These are phyloP conservation scores for Cytospora paraplurivora DNA, from an alignment of 2,329 filamentous ascomycete genomes.

Conservation along the genomic window DNA sequence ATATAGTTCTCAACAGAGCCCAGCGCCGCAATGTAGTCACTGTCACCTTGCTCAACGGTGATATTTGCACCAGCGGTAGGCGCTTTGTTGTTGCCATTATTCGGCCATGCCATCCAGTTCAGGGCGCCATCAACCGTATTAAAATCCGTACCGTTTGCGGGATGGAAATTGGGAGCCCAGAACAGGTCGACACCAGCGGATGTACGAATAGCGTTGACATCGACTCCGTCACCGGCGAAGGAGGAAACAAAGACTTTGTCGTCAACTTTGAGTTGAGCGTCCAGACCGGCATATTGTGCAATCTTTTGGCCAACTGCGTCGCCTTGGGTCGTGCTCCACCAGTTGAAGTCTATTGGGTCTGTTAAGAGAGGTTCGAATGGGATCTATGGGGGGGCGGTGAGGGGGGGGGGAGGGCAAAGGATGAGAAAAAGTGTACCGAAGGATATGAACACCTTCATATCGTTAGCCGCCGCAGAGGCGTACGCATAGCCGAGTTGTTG, in stretches of 20 bases:
- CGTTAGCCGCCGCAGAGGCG: slow-evolving; percentile 47
- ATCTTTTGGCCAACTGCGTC: slow-evolving; percentile 48
- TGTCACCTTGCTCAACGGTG: slow-evolving; percentile 45
- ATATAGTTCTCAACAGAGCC: slow-evolving; percentile 32
- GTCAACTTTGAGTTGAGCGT: slow-evolving; percentile 53
- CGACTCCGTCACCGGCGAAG: slow-evolving; percentile 51
- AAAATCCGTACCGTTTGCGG: slow-evolving; percentile 41
- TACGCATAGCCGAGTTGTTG: slow-evolving; percentile 52
- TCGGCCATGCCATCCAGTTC: slow-evolving; percentile 46
- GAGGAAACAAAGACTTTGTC: slow-evolving; percentile 55
- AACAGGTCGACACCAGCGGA: slow-evolving; percentile 49
- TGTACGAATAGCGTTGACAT: slow-evolving; percentile 44
- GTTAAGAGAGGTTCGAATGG: no score
- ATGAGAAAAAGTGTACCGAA: slow-evolving; percentile 45
- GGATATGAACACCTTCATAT: slow-evolving; percentile 58
- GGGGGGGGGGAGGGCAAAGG: background rate
- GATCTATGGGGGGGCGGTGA: background rate
- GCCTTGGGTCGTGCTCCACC: slow-evolving; percentile 43
- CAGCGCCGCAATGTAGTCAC: slow-evolving; percentile 39
- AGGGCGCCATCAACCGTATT: slow-evolving; percentile 47
- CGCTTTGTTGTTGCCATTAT: slow-evolving; percentile 51
- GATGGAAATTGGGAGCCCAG: slow-evolving; percentile 54
- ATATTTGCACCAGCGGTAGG: slow-evolving; percentile 43
- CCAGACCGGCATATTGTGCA: slow-evolving; percentile 45
- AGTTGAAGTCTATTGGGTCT: slow-evolving; percentile 44